A percentile compares a stretch with the other conserved stretches of the same genome.
Evolutionary conservation across 2,329 filamentous ascomycete species (phyloP).

Genomic region (Apiospora marii): DNA sequence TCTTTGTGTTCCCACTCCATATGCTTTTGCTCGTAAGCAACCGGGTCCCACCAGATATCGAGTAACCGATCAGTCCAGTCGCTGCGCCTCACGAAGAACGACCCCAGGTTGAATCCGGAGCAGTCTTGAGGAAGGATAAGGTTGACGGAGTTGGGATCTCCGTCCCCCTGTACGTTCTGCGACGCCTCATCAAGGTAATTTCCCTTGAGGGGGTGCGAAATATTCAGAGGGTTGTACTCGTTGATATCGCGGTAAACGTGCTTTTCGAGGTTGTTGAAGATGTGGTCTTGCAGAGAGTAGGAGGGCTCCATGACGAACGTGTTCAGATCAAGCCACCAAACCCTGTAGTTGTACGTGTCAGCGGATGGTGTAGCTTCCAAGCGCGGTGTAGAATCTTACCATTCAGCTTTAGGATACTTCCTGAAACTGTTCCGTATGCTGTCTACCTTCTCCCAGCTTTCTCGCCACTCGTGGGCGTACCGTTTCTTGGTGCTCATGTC

Average conservation of each 20-base stretch:
- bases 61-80: constrained; percentile 90
- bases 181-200: constrained; percentile 79
- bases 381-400: constrained; percentile 67
- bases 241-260: constrained; percentile 96
- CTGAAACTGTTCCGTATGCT: constrained; percentile 86
- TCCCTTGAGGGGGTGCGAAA: constrained; percentile 80
- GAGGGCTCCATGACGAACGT: constrained; percentile 98
- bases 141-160: constrained; percentile 80
- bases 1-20: constrained; percentile 99
- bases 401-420: constrained; percentile 96
- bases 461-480: constrained; percentile 98
- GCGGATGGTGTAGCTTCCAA: not conserved
- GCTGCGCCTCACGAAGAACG: constrained; percentile 88
- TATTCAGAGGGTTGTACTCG: constrained; percentile 92
- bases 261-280: constrained; percentile 81
- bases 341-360: constrained; percentile 63
- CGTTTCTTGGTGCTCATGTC: constrained; percentile 99
- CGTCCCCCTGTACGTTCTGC: constrained; percentile 78
- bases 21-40: constrained; percentile 96
- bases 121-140: constrained; percentile 93
- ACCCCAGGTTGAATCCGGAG: constrained; percentile 93
- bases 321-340: constrained; percentile 99
- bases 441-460: constrained; percentile 99
- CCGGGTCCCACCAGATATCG: constrained; percentile 98
- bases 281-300: constrained; percentile 86